A percentile compares a stretch with the other conserved stretches of the same genome.
phyloP scores from a whole-genome alignment of 768 basidiomycete species.

The Amanita pallidorosea region DNA sequence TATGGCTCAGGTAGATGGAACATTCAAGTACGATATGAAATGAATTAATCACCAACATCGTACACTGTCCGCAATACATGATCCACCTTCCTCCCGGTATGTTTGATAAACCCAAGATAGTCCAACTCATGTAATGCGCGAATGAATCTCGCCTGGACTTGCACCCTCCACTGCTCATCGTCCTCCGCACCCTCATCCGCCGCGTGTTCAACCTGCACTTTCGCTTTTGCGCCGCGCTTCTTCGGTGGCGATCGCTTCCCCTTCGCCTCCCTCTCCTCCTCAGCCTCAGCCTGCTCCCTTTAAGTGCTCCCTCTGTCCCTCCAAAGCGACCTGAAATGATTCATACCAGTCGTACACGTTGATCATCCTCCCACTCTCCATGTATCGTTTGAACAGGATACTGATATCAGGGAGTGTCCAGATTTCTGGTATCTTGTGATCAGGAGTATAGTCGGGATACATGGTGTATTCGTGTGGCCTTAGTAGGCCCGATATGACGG shows the following conservation, averaged over 20 bases:
- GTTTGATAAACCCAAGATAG: slow-evolving; percentile 69
- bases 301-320: slow-evolving; percentile 35
- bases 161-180: slow-evolving; percentile 44
- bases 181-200: slow-evolving; percentile 22
- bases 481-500: slow-evolving; percentile 49
- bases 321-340: slow-evolving; percentile 58
- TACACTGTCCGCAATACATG: slow-evolving; percentile 64
- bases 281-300: slow-evolving; percentile 4
- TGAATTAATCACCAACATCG: slow-evolving; percentile 29
- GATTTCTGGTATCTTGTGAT: slow-evolving; percentile 11
- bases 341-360: slow-evolving; percentile 88
- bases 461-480: slow-evolving; percentile 41
- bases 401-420: slow-evolving; percentile 63
- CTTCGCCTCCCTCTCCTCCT: slow-evolving; percentile 1
- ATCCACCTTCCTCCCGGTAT: slow-evolving; percentile 68
- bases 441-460: background rate
- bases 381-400: slow-evolving; percentile 67
- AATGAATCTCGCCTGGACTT: slow-evolving; percentile 71
- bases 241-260: slow-evolving; percentile 6
- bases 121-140: slow-evolving; percentile 76
- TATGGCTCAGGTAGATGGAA: background rate
- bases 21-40: too few relatives aligned
- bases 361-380: slow-evolving; percentile 72
- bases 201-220: slow-evolving; percentile 17
- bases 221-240: slow-evolving; percentile 13